Evolutionary conservation across 83 land plant species (phyloP).

Genomic region (Diphasiastrum complanatum): DNA sequence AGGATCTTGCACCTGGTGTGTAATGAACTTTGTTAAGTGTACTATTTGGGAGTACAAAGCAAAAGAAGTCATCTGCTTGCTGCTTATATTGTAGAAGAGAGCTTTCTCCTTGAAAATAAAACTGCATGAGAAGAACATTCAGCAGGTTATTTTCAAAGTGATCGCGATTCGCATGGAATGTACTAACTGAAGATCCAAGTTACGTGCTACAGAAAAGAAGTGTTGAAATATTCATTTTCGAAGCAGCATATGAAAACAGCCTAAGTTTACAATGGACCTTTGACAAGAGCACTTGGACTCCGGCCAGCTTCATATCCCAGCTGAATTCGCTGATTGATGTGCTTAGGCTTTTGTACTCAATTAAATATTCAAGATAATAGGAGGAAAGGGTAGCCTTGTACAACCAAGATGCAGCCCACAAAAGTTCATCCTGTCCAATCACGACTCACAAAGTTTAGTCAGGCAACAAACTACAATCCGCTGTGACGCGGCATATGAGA

Average conservation of each 20-base stretch:
- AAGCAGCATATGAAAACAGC: not conserved
- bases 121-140: slow-evolving; percentile 31
- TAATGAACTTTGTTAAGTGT: slow-evolving; percentile 27
- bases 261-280: slow-evolving; percentile 25
- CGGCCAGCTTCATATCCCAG: slow-evolving; percentile 91
- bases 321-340: slow-evolving; percentile 58
- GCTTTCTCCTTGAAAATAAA: slow-evolving; percentile 38
- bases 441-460: not conserved
- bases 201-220: too few relatives aligned
- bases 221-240: not conserved
- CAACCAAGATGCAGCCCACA: slow-evolving; percentile 80
- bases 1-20: slow-evolving; percentile 46
- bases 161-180: slow-evolving; percentile 8
- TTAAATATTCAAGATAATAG: slow-evolving; percentile 40
- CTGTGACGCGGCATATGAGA: not conserved
- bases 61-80: slow-evolving; percentile 63
- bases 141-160: not conserved
- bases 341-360: slow-evolving; percentile 32
- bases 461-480: too few relatives aligned
- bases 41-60: slow-evolving; percentile 56
- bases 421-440: slow-evolving; percentile 29
- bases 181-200: too few relatives aligned
- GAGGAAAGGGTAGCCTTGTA: slow-evolving; percentile 42
- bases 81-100: slow-evolving; percentile 28
- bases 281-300: slow-evolving; percentile 67